Evolutionary conservation across 345 rosid species (phyloP).

Genomic region (Salix suchowensis): DNA sequence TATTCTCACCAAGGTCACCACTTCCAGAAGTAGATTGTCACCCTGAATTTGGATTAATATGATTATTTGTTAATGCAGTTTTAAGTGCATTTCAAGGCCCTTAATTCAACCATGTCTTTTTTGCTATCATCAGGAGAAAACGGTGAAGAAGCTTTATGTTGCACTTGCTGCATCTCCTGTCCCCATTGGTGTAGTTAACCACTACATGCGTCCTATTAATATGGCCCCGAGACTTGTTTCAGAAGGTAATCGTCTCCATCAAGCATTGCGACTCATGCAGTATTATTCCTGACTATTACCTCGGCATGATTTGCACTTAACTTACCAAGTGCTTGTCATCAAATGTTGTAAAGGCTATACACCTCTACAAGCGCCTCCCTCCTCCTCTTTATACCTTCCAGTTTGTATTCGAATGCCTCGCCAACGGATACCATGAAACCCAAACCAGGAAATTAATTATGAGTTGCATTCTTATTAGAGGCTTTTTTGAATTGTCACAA

Average conservation of each 20-base stretch:
- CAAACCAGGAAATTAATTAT: not conserved
- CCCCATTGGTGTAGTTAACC: slow-evolving; percentile 68
- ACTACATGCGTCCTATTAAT: slow-evolving; percentile 85
- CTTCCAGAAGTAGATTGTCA: not conserved
- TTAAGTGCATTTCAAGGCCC: not conserved
- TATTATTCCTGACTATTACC: not conserved
- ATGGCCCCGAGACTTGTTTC: slow-evolving; percentile 82
- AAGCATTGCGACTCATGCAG: not conserved
- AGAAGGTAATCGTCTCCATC: slow-evolving; percentile 44
- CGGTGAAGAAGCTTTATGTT: slow-evolving; percentile 80
- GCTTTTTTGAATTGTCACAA: not conserved
- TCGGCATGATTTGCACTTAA: too few species aligned
- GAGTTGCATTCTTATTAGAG: not conserved
- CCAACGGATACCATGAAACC: too few species aligned
- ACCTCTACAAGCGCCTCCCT: not conserved
- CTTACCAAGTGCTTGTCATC: not conserved
- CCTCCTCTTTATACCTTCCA: not conserved
- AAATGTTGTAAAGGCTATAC: not conserved
- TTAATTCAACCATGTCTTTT: not conserved
- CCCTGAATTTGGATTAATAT: not conserved
- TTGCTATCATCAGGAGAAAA: slow-evolving; percentile 47
- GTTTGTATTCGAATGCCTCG: too few species aligned
- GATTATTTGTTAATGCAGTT: not conserved
- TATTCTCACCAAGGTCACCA: not conserved
- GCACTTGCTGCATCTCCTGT: slow-evolving; percentile 83